phyloP scores from a whole-genome alignment of 768 basidiomycete species.

The Boletellus ananiceps region DNA sequence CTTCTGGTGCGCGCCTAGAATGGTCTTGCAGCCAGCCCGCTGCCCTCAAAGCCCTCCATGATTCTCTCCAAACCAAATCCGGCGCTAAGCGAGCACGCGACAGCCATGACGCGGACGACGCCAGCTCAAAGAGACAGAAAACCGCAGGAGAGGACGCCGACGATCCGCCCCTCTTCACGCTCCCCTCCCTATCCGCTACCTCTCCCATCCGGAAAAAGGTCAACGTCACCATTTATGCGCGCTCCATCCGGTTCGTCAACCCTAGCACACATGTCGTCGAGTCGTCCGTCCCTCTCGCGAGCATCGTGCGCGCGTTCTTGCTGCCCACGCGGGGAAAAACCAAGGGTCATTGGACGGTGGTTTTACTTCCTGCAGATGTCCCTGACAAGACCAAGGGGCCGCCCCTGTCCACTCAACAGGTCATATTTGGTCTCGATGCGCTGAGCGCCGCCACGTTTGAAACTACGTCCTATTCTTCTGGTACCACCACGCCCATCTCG shows the following conservation, averaged over 20 bases:
- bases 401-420: slow-evolving; percentile 40
- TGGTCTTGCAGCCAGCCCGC: slow-evolving; percentile 25
- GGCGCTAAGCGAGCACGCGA: slow-evolving; percentile 25
- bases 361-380: slow-evolving; percentile 54
- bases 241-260: slow-evolving; percentile 50
- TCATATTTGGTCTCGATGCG: slow-evolving; percentile 73
- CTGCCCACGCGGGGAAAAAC: slow-evolving; percentile 70
- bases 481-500: slow-evolving; percentile 20
- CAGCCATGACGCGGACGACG: slow-evolving; percentile 8
- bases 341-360: slow-evolving; percentile 69
- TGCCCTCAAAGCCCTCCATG: slow-evolving; percentile 20
- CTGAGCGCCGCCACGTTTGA: slow-evolving; percentile 42
- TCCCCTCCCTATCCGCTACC: slow-evolving; percentile 55
- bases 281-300: slow-evolving; percentile 45
- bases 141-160: slow-evolving; percentile 20
- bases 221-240: slow-evolving; percentile 53
- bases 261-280: slow-evolving; percentile 47
- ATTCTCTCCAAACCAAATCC: slow-evolving; percentile 4
- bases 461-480: slow-evolving; percentile 36
- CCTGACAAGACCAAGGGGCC: slow-evolving; percentile 42
- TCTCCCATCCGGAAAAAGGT: slow-evolving; percentile 24
- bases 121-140: slow-evolving; percentile 19
- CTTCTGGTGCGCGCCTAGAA: slow-evolving; percentile 11
- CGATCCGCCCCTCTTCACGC: slow-evolving; percentile 49
- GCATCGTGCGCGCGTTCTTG: slow-evolving; percentile 59